These are phyloP conservation scores for Aspergillus hancockii DNA, from an alignment of 495 filamentous ascomycete genomes.

Conservation along the genomic window DNA sequence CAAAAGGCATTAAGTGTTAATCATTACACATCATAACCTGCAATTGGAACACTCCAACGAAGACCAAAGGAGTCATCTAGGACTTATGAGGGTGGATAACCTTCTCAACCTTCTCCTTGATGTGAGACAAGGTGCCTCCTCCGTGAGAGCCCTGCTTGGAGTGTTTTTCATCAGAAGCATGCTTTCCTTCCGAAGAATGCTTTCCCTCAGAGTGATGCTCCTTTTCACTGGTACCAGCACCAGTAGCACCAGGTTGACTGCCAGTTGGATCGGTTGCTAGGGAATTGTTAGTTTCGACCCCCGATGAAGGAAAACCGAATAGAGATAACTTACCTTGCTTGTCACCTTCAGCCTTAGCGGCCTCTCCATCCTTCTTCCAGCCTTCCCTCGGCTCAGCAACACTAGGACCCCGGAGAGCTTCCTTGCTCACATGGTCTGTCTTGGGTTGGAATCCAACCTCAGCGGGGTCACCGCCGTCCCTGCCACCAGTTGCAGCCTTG, in stretches of 20 bases:
- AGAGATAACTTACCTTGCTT: neutral
- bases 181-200: no score
- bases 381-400: slow-evolving; percentile 34
- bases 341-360: neutral
- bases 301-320: no score
- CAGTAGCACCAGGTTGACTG: neutral
- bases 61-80: no score
- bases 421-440: slow-evolving; percentile 30
- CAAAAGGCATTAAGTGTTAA: neutral
- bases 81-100: slow-evolving; percentile 23
- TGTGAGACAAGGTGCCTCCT: slow-evolving; percentile 24
- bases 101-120: slow-evolving; percentile 37
- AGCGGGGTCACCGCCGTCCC: neutral
- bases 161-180: no score
- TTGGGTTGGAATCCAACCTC: neutral
- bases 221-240: neutral
- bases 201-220: neutral
- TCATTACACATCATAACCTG: neutral
- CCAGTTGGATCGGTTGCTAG: neutral
- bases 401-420: slow-evolving; percentile 38
- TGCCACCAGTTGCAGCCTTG: neutral
- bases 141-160: slow-evolving; percentile 16
- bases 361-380: slow-evolving; percentile 9
- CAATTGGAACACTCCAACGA: neutral
- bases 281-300: no score